A percentile compares a stretch with the other conserved stretches of the same genome.
These are phyloP conservation scores for Microthlaspi erraticum DNA, from an alignment of 345 rosid species.

Conservation along the genomic window DNA sequence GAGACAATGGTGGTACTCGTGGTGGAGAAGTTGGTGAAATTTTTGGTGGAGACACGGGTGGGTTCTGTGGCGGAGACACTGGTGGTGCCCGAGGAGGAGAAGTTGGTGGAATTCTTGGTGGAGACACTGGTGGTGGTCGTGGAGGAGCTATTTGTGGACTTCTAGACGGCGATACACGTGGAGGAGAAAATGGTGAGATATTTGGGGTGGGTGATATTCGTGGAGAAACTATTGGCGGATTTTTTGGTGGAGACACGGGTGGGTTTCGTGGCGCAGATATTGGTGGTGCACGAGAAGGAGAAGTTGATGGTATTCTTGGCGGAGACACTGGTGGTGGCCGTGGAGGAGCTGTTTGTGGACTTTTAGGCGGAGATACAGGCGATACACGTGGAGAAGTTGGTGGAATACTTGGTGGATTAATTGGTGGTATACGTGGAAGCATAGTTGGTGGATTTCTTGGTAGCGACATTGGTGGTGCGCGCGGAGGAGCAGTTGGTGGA, in stretches of 20 bases:
- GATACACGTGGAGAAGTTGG: background rate
- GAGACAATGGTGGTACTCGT: too few species aligned
- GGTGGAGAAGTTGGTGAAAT: background rate
- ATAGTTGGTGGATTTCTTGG: background rate
- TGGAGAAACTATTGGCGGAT: background rate
- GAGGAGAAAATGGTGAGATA: background rate
- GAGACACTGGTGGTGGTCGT: background rate
- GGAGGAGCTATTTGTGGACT: background rate
- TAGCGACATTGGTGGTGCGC: background rate
- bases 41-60: background rate
- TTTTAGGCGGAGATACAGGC: background rate
- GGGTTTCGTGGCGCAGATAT: background rate
- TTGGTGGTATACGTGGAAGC: background rate
- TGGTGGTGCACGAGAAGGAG: background rate
- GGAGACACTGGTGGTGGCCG: background rate
- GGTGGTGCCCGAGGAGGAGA: background rate
- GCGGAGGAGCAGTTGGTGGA: background rate
- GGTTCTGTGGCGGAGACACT: background rate
- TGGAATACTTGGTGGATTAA: background rate
- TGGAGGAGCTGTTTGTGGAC: background rate
- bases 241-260: background rate
- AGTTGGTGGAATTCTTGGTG: background rate
- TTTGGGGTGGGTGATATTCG: background rate
- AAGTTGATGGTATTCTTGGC: background rate
- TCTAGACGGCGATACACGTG: background rate